Evolutionary conservation across 2,329 filamentous ascomycete species (phyloP).

Genomic region (Fusarium tricinctum): DNA sequence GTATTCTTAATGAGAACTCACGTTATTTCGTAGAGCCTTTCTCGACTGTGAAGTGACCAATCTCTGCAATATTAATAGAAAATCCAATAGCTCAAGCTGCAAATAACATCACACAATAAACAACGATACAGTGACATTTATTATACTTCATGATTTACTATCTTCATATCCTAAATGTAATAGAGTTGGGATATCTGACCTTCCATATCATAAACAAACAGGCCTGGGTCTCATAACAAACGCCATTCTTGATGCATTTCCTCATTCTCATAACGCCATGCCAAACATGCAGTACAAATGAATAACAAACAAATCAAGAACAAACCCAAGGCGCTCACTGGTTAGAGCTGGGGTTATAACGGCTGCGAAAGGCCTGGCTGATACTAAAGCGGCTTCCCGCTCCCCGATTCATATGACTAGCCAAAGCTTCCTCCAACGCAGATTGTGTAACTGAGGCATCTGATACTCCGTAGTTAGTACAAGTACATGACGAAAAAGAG

Average conservation of each 20-base stretch:
- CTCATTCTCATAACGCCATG: conserved; percentile 44
- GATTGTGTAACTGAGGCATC: conserved; percentile 86
- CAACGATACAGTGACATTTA: neutral
- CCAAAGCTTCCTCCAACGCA: conserved; percentile 81
- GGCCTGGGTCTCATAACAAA: conserved; percentile 30
- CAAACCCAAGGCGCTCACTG: conserved; percentile 31
- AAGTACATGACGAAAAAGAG: neutral
- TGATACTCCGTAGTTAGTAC: conserved; percentile 50
- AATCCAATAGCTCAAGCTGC: neutral
- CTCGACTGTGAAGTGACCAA: neutral
- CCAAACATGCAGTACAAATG: conserved; percentile 28
- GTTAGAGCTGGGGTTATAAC: conserved; percentile 63
- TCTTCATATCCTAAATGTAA: conserved; percentile 21
- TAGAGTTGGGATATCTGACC: conserved; percentile 42
- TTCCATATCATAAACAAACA: conserved; percentile 25
- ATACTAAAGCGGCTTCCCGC: conserved; percentile 72
- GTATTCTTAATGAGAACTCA: neutral
- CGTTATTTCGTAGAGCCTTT: neutral
- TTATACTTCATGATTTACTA: neutral
- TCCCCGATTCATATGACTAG: conserved; percentile 64
- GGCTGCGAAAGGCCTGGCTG: conserved; percentile 74
- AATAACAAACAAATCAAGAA: conserved; percentile 11
- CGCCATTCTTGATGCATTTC: conserved; percentile 45
- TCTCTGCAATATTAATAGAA: neutral
- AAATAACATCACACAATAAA: neutral